Percentiles rank a stretch among this genome's conserved stretches.
Evolutionary conservation across 139 green algal species (phyloP).

Genomic region (Haematococcus sp.): DNA sequence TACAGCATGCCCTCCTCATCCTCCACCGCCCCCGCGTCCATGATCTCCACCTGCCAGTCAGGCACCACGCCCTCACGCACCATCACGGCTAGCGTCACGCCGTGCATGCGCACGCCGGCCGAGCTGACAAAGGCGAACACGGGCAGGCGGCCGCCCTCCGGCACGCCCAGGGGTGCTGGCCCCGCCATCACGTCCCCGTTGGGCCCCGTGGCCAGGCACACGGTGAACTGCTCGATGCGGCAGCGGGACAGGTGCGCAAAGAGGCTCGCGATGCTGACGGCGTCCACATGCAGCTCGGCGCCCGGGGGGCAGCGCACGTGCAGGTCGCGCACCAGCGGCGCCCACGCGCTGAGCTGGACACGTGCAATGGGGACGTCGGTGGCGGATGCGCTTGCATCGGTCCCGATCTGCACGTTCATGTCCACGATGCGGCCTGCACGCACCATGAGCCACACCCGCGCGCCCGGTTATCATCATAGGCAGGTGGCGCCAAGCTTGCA

Average conservation of each 20-base stretch:
- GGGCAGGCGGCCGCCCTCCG: background rate
- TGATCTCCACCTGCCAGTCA: background rate
- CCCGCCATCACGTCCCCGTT: background rate
- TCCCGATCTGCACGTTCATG: constrained; percentile 2
- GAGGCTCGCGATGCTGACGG: background rate
- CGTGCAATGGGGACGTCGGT: background rate
- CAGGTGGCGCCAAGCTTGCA: background rate
- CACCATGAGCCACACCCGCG: background rate
- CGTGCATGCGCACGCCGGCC: background rate
- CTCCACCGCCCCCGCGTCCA: background rate
- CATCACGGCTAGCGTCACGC: constrained; percentile 1
- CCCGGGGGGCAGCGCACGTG: background rate
- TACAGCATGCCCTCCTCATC: constrained; percentile 6
- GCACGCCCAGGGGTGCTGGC: background rate
- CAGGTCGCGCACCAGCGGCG: background rate
- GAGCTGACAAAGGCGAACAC: constrained; percentile 3
- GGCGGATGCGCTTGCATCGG: background rate
- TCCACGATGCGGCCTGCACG: background rate
- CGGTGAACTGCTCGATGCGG: background rate
- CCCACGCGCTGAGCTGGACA: background rate
- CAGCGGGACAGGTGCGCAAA: background rate
- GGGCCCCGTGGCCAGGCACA: background rate
- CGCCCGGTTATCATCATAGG: background rate
- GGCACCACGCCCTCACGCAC: background rate
- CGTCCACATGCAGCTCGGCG: background rate